Evolutionary conservation across 1,139 yeast species (phyloP), one percentile per base, ranked within the genome.

Genomic region (Geotrichum restrictum): DNA sequence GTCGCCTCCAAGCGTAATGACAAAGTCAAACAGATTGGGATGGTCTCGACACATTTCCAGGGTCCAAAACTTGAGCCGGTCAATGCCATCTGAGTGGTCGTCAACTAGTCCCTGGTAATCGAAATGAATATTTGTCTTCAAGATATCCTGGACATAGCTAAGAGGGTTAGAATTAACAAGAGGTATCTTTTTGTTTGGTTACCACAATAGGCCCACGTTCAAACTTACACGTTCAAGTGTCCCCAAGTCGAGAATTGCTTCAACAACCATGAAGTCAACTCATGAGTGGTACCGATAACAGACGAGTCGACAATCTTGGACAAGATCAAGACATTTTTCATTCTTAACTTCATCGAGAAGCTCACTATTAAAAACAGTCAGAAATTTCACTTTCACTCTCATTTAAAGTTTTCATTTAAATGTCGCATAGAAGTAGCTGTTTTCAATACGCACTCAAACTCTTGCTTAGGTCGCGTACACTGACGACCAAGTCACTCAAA

Each of bases 1-100:
- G 65, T 88, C 96, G 3, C 96, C 96, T 19, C 96, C 96, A 42
- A 88, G 67, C 56, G 77, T 72, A 37, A 74, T 62, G 11, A 72
- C 74, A 46, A 88, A 71, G 65, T 88, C 96, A 62, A 72, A 74
- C 48, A 66, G 53, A 49, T 75, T 74, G 2, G 80, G 78, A 49
- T 77, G 74, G 44, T 72, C 68, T 5, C 64, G 54, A 45, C 86
- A 79, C 57, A 75, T 69, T 52, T 76, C 76, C 43, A 77, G 74
- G 51, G 74, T 74, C 93, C 93, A 85, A 62, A 73, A 82, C 54
- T 72, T 72, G 45, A 84, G 69, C 50, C 78, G 67, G 8, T 69
- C 63, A 13, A 59, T 57, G 3, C 75, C 73, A 13, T 69, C 63
- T 0, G 79, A 78, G 22, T 68, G 61, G 2, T 66, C 58, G 29